Evolutionary conservation across 768 basidiomycete genomes (phyloP), one percentile per base, ranked within the genome.

Genomic region (Lactarius akahatsu): DNA sequence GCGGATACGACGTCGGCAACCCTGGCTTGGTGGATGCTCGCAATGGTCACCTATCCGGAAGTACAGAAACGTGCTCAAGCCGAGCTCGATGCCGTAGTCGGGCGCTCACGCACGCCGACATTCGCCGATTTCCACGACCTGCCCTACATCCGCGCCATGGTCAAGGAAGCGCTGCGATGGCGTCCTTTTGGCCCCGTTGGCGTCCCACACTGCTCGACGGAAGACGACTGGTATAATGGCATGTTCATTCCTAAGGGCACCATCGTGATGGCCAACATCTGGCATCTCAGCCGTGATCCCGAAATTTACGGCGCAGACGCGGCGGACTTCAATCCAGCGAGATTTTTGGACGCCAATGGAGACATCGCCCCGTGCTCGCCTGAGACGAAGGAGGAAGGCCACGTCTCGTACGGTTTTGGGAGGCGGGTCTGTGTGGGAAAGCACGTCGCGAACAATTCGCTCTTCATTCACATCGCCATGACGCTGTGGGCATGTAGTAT

Each of bases 221-320:
- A 64, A 56, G 76, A 77, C 36, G 74, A 76, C 57, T 69, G 52
- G 52, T 77, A 75, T 58, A 64, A 68, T 45, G 72, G 66, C 20
- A 66, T 66, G 57, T 67, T 73, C 62, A 77, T 80, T n/a, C 78
- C 79, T 0, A 75, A 72, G 41, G 78, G 76, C 8, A 75, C 77
- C 1, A 72, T 76, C 1, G 66, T 77, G 28, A 61, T 78, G 23
- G 70, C 69, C 11, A 78, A 77, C 55, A 63, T 72, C 56, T 76
- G 56, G 60, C 50, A 63, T 15, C 67, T 71, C 55, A 70, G 74
- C 41, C 64, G 64, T 23, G 72, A 74, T 30, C 66, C 64, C n/a
- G 64, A 69, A 4, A 59, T 76, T 16, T 76, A 73, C 40, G 73
- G 73, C 4, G 58, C 61, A 3, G 72, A 76, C 32, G 71, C 58